Base-by-base conservation (phyloP, 352 stramenopile genomes). In the Phytophthora pini region DNA sequence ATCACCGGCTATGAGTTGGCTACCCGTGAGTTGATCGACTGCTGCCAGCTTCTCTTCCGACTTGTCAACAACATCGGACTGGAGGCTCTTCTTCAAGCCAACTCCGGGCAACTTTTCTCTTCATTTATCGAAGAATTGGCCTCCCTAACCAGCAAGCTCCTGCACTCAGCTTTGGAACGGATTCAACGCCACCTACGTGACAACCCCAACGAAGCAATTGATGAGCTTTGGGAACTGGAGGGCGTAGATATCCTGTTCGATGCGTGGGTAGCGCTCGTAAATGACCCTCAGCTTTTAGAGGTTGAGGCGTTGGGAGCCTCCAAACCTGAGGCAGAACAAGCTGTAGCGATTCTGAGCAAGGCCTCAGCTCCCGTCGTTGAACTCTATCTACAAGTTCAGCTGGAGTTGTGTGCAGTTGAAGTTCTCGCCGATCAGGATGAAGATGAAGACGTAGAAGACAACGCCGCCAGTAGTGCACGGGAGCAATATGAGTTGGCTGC, bases 191-290 rank as follows among this genome's bases (percentile, higher is more conserved):
- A 94, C 45, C 65, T 87, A 34, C 68, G 55, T 24, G 70, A 78
- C 3, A 74, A 74, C 22, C 72, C 66, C 13, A 72, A 74, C 32
- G 77, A 90, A 8, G 53, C 71, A 0, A 80, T 92, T 1, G 80
- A 92, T 26, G 85, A 93, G 12, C 59, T 95, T n/a, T 95, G 88
- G 88, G 80, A 94, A 51, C 68, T 94, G 13, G 88, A 95, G 52
- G 88, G 83, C 5, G 60, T 95, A 11, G 86, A 94, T 32, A 76
- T 94, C 31, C 64, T 95, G 4, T 68, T 95, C 24, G 88, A 95
- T 62, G 86, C 86, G 3, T 95, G 88, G 88, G 86, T 91, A 36
- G 61, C 83, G 22, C 80, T 95, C 17, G 68, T 84, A 22, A 87
- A 85, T 38, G 76, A 92, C 45, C 74, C 78, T 13, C 73, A 79